Evolutionary conservation across 2,329 filamentous ascomycete species (phyloP).

Genomic region (Botrytis aclada): DNA sequence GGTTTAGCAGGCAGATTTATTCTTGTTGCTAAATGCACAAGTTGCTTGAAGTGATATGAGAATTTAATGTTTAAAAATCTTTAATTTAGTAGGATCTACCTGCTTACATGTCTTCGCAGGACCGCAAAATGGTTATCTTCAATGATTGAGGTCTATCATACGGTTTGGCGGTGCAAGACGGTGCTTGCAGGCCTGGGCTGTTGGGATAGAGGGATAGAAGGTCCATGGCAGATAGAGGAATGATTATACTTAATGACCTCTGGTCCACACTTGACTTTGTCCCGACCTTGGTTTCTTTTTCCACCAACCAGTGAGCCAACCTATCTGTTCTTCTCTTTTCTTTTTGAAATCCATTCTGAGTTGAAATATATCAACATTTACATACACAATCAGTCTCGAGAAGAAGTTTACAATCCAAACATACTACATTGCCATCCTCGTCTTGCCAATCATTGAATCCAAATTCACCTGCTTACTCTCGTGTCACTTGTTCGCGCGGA

Average conservation of each 20-base stretch:
- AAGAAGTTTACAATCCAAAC: not conserved
- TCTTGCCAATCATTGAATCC: not conserved
- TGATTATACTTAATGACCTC: not conserved
- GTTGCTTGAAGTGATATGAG: not conserved
- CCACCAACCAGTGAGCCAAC: not conserved
- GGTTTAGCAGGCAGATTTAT: not conserved
- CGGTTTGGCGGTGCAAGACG: not conserved
- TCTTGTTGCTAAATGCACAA: not conserved
- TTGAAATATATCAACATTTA: not conserved
- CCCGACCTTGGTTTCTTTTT: not conserved
- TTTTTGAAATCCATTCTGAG: not conserved
- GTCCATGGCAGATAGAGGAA: not conserved
- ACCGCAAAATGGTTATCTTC: not conserved
- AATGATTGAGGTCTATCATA: not conserved
- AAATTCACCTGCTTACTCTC: not conserved
- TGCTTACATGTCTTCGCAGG: not conserved
- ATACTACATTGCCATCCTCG: not conserved
- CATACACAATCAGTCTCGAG: not conserved
- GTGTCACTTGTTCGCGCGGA: not conserved
- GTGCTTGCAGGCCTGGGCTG: not conserved
- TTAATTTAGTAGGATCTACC: not conserved
- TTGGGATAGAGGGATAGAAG: not conserved
- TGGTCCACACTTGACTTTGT: not conserved
- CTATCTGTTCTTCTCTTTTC: not conserved
- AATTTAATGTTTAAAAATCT: not conserved